Conservation (phyloP, 2,329 filamentous ascomycete genomes). For the Epichloe gansuensis region DNA sequence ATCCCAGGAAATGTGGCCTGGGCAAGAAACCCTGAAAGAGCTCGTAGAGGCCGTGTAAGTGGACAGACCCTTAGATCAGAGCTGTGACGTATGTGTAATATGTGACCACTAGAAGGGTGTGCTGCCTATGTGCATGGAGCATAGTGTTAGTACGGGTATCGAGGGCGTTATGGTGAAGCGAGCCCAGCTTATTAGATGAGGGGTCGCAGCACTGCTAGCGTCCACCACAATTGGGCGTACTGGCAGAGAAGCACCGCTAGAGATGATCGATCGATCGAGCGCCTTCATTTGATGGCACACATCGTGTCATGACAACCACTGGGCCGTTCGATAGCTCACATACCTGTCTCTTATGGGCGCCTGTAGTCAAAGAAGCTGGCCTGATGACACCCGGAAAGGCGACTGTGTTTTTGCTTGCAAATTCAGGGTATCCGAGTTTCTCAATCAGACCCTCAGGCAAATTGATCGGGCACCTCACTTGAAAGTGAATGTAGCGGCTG, state of each 20-base stretch:
- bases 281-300: background rate
- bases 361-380: background rate
- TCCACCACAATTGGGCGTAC: background rate
- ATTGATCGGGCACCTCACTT: background rate
- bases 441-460: background rate
- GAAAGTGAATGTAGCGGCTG: background rate
- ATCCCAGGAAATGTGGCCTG: background rate
- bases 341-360: background rate
- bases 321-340: background rate
- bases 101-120: background rate
- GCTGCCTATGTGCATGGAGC: background rate
- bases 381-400: background rate
- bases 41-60: background rate
- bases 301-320: background rate
- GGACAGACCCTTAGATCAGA: background rate
- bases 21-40: background rate
- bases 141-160: background rate
- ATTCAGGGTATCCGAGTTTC: background rate
- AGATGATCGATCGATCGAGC: slow-evolving; percentile 4
- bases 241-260: background rate
- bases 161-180: background rate
- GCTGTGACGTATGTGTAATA: slow-evolving; percentile 4
- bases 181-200: background rate
- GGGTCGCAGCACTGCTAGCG: background rate
- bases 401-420: background rate